Evolutionary conservation across 2,329 filamentous ascomycete genomes (phyloP).

Genomic region (Aspergillus chevalieri): DNA sequence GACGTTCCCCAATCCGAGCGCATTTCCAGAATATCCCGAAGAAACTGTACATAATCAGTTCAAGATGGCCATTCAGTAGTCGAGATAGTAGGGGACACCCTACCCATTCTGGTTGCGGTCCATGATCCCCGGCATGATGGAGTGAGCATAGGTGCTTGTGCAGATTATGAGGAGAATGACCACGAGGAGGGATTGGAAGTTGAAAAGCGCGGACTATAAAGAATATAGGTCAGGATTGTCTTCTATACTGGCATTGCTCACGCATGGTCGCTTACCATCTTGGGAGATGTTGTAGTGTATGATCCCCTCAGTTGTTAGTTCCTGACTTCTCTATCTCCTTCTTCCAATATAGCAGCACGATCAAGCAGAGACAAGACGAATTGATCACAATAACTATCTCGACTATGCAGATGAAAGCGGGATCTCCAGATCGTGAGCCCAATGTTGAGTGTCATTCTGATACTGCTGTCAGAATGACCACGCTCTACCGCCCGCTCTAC

Average conservation of each 20-base stretch:
- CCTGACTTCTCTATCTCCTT: not conserved
- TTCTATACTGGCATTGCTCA: not conserved
- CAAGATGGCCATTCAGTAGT: not conserved
- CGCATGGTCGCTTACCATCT: conserved; percentile 24
- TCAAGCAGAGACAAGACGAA: no score
- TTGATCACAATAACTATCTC: no score
- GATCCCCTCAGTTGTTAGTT: conserved; percentile 1
- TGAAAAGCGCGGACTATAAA: conserved; percentile 85
- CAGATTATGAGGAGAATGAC: conserved; percentile 93
- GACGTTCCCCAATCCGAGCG: conserved; percentile 80
- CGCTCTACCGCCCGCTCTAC: not conserved
- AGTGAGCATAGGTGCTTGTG: conserved; percentile 89
- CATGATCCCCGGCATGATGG: conserved; percentile 80
- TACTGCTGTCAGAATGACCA: not conserved
- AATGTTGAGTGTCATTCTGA: not conserved
- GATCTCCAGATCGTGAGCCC: no score
- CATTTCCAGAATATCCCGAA: conserved; percentile 94
- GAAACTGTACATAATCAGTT: conserved; percentile 44
- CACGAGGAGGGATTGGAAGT: conserved; percentile 93
- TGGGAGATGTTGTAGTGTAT: conserved; percentile 5
- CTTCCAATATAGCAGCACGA: not conserved
- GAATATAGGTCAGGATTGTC: not conserved
- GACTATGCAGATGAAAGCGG: no score
- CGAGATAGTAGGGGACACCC: conserved; percentile 16
- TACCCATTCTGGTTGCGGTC: conserved; percentile 91